Percentiles rank a stretch among this genome's conserved stretches.
These are phyloP conservation scores for Diphasiastrum complanatum DNA, from an alignment of 83 land plant species.

Conservation along the genomic window DNA sequence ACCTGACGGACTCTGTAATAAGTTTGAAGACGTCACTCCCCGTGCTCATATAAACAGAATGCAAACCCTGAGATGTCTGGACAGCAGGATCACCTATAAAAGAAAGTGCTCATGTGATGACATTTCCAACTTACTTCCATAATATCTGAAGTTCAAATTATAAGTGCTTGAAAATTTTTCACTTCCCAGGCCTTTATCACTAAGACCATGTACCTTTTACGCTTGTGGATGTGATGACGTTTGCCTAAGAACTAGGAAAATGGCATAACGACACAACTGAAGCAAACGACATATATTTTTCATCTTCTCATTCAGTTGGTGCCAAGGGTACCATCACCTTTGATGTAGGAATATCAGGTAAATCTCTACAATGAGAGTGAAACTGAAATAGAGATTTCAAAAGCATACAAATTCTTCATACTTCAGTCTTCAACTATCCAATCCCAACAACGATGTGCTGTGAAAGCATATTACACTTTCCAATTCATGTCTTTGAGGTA, in stretches of 20 bases:
- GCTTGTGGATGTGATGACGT: too few relatives aligned
- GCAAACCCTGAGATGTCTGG: slow-evolving; percentile 40
- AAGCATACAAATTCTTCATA: too few relatives aligned
- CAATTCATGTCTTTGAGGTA: slow-evolving; percentile 59
- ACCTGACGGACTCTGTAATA: slow-evolving; percentile 72
- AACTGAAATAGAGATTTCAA: background rate
- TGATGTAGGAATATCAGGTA: too few relatives aligned
- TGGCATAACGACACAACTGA: too few relatives aligned
- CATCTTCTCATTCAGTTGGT: too few relatives aligned
- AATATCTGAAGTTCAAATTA: background rate
- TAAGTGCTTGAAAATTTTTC: background rate
- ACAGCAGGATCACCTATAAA: slow-evolving; percentile 73
- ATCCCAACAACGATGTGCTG: background rate
- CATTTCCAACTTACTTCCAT: background rate
- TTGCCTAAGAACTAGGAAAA: too few relatives aligned
- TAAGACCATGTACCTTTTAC: too few relatives aligned
- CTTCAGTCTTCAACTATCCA: background rate
- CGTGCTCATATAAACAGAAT: slow-evolving; percentile 59
- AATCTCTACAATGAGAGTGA: background rate
- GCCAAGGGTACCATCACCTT: too few relatives aligned
- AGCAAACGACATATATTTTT: too few relatives aligned
- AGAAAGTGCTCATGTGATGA: slow-evolving; percentile 14
- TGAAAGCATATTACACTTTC: slow-evolving; percentile 67
- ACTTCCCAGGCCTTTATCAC: too few relatives aligned
- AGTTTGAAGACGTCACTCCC: slow-evolving; percentile 77